A percentile compares a stretch with the other conserved stretches of the same genome.
phyloP scores from a whole-genome alignment of 2,329 filamentous ascomycete genomes.

The Alternaria panax region DNA sequence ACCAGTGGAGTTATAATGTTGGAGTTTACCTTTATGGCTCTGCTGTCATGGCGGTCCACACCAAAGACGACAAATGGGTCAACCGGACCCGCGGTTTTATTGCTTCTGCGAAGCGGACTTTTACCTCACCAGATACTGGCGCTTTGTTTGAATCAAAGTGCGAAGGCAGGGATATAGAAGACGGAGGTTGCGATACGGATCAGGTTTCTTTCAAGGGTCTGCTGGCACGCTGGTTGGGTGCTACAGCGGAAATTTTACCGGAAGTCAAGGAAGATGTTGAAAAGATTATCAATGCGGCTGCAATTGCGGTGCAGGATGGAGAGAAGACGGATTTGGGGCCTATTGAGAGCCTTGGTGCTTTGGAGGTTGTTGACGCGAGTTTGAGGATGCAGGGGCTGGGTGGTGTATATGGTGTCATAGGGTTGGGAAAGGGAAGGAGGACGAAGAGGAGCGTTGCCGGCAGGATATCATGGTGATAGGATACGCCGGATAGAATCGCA shows the following conservation, averaged over 20 bases:
- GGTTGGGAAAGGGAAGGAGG: conserved; percentile 5
- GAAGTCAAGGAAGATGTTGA: conserved; percentile 22
- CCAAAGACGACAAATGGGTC: conserved; percentile 28
- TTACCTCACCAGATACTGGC: conserved; percentile 31
- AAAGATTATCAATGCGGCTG: conserved; percentile 21
- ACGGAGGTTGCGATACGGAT: conserved; percentile 65
- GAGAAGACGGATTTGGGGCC: conserved; percentile 11
- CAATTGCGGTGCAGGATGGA: conserved; percentile 15
- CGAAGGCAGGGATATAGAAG: conserved; percentile 54
- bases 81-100: conserved; percentile 48
- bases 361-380: conserved; percentile 30
- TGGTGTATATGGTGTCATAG: conserved; percentile 26
- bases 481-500: too few species aligned
- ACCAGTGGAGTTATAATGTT: conserved; percentile 58
- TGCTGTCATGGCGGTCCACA: conserved; percentile 38
- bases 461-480: conserved; percentile 11
- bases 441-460: conserved; percentile 20
- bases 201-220: conserved; percentile 71
- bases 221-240: conserved; percentile 39
- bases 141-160: conserved; percentile 66
- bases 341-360: conserved; percentile 25
- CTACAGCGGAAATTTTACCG: conserved; percentile 30
- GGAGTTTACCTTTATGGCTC: conserved; percentile 63
- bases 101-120: conserved; percentile 26
- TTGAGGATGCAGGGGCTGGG: conserved; percentile 23